These are phyloP conservation scores for Mycena albidolilacea DNA, from an alignment of 768 basidiomycete species.

Conservation along the genomic window DNA sequence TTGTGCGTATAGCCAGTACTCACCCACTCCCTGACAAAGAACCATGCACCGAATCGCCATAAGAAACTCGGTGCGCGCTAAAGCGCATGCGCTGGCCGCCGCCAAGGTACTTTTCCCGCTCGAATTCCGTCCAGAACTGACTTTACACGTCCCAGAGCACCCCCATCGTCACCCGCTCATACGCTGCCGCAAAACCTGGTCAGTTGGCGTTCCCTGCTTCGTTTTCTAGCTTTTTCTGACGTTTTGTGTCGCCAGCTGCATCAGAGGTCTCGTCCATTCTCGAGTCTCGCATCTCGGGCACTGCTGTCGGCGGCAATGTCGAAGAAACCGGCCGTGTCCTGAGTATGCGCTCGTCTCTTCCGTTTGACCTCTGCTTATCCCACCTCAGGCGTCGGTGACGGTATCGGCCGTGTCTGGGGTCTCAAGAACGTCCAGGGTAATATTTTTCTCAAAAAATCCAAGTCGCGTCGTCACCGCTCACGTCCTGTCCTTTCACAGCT, in stretches of 20 bases:
- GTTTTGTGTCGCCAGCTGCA: conserved; percentile 73
- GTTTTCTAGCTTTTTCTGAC: conserved; percentile 43
- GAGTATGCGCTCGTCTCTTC: conserved; percentile 68
- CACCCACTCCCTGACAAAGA: conserved; percentile 55
- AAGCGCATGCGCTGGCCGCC: conserved; percentile 72
- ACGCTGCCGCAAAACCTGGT: conserved; percentile 99
- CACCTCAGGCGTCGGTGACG: conserved; percentile 94
- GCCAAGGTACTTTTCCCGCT: conserved; percentile 68
- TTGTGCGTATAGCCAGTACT: neutral
- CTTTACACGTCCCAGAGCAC: conserved; percentile 55
- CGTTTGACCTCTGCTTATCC: conserved; percentile 41
- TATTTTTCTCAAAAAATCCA: conserved; percentile 30
- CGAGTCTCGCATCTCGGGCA: conserved; percentile 97
- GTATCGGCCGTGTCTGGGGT: conserved; percentile 99
- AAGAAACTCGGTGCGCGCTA: conserved; percentile 84
- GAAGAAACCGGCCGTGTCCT: conserved; percentile 99
- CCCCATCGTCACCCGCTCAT: conserved; percentile 79
- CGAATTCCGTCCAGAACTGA: conserved; percentile 39
- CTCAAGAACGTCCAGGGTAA: conserved; percentile 98
- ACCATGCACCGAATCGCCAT: conserved; percentile 88
- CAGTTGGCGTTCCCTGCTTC: conserved; percentile 48
- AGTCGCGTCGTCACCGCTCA: conserved; percentile 35
- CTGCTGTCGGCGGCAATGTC: conserved; percentile 91
- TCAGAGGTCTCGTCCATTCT: conserved; percentile 99
- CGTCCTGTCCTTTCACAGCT: conserved; percentile 63